These are phyloP conservation scores for Whalleya microplaca DNA, from an alignment of 2,329 filamentous ascomycete species.

Conservation along the genomic window DNA sequence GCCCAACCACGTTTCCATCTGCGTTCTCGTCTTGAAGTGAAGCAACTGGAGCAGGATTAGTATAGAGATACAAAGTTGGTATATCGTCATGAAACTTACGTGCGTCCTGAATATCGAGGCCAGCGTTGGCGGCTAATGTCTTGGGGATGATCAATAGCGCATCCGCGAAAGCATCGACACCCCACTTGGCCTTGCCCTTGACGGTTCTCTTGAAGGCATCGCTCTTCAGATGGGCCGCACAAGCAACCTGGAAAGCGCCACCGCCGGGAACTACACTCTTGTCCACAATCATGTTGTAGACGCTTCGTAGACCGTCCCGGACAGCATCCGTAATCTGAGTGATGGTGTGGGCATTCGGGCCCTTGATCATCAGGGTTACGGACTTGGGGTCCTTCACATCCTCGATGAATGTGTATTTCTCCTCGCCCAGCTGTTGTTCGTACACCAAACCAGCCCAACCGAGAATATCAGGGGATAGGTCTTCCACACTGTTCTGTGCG, in stretches of 20 bases:
- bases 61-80: neutral
- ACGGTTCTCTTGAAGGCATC: constrained; percentile 86
- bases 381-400: constrained; percentile 99
- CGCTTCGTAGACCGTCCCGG: constrained; percentile 89
- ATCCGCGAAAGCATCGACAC: constrained; percentile 92
- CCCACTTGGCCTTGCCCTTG: constrained; percentile 98
- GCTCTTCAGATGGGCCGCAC: constrained; percentile 82
- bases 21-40: constrained; percentile 82
- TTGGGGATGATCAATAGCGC: constrained; percentile 95
- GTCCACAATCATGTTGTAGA: constrained; percentile 99
- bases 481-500: constrained; percentile 95
- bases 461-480: constrained; percentile 82
- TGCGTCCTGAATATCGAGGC: constrained; percentile 95
- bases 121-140: constrained; percentile 93
- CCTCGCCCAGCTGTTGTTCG: constrained; percentile 95
- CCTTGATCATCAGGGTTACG: constrained; percentile 96
- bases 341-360: constrained; percentile 95
- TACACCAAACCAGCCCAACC: constrained; percentile 97
- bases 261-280: constrained; percentile 91
- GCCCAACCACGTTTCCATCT: constrained; percentile 83
- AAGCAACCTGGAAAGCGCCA: constrained; percentile 95
- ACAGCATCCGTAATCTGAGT: constrained; percentile 96
- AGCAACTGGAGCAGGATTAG: constrained; percentile 63
- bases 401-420: constrained; percentile 98
- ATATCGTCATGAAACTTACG: constrained; percentile 58